phyloP scores from a whole-genome alignment of 1,284 basidiomycete species.

The Irpex rosettiformis region DNA sequence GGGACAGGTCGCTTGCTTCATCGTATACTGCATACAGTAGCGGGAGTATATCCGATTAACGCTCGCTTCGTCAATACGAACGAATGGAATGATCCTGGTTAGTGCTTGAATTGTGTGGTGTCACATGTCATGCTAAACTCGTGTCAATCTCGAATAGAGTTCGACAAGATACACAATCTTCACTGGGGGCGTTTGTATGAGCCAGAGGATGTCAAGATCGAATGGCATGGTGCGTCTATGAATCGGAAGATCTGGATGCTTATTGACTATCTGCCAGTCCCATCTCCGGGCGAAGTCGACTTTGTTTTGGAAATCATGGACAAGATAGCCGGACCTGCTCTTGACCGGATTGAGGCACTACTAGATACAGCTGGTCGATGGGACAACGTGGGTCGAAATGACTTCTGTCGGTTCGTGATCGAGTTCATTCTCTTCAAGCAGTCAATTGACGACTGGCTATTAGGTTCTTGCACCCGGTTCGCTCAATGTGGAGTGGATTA shows the following conservation, averaged over 20 bases:
- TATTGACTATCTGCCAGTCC: conserved; percentile 41
- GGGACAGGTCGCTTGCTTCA: conserved; percentile 80
- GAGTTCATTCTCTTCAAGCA: conserved; percentile 5
- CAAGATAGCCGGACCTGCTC: conserved; percentile 60
- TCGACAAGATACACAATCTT: conserved; percentile 69
- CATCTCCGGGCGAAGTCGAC: conserved; percentile 71
- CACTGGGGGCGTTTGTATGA: conserved; percentile 87
- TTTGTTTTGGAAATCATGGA: conserved; percentile 83
- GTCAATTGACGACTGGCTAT: conserved; percentile 1
- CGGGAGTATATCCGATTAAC: conserved; percentile 78
- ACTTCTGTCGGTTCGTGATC: conserved; percentile 81
- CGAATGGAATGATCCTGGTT: conserved; percentile 80
- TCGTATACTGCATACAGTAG: conserved; percentile 75
- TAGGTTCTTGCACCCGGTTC: conserved; percentile 62
- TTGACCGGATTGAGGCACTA: conserved; percentile 69
- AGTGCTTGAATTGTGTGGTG: conserved; percentile 17
- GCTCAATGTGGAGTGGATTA: conserved; percentile 71
- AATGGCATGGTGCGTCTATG: conserved; percentile 76
- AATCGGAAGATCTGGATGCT: neutral
- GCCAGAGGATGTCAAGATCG: conserved; percentile 75
- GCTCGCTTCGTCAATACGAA: conserved; percentile 81
- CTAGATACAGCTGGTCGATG: conserved; percentile 54
- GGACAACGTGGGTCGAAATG: conserved; percentile 80
- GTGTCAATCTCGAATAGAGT: conserved; percentile 44
- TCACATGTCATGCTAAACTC: neutral